Base-by-base conservation (phyloP, 2,329 filamentous ascomycete genomes). In the Trichothecium roseum region DNA sequence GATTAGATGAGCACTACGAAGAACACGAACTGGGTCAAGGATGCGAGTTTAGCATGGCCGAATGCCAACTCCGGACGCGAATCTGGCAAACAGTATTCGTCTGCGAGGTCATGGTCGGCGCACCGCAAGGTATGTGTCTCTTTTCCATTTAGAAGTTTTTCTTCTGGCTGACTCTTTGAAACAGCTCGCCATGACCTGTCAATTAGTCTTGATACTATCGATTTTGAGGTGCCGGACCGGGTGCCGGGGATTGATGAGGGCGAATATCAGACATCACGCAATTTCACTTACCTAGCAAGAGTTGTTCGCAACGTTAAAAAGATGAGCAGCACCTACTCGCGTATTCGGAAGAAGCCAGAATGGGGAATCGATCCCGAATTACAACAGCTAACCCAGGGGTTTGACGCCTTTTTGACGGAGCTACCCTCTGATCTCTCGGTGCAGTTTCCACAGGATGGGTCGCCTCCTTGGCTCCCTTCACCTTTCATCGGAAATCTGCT, bases 41-140 rank as follows among this genome's bases (percentile, higher is more conserved):
- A 1, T 96, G 91, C 52, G 78, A 74, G 5, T 78, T 78, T 14
- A 71, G 67, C 38, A 64, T 74, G 1, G 66, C 77, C 6, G 89
- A 96, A 34, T 96, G 89, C 52, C 68, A 84, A 39, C 75, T 87
- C 18, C 88, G 87, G 51, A 93, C 79, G 13, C 73, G 89, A 32
- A 75, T 95, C 22, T 96, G 89, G 89, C 88, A 95, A 55, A 81
- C 79, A 2, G 72, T 94, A 8, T 83, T 94, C 52, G 68, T 85
- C 16, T 81, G 86, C 42, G 89, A 96, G 59, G 72, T 88, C 29
- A 94, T 96, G 84, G 80, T 95, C 47, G 89, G 89, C 37, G 87
- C 83, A 15, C 85, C 89, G 3, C 88, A 96, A 77, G 89, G 88
- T 86, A 29, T 16, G 46, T 47, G 18, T 20, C 6, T 4, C 35